Base-by-base conservation (phyloP, 2,329 filamentous ascomycete genomes). In the Aschersonia sp. region DNA sequence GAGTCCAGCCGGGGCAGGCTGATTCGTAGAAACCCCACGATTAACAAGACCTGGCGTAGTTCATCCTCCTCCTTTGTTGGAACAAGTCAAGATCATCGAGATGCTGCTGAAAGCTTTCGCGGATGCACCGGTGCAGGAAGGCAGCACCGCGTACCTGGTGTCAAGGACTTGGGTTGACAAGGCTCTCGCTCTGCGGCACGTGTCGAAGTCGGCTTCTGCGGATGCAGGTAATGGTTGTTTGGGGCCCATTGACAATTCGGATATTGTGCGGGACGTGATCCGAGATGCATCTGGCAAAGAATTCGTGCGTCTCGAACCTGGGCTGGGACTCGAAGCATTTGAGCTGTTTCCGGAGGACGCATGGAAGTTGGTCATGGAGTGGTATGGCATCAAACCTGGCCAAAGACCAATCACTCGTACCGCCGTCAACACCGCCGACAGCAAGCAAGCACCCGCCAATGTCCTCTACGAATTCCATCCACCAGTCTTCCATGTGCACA, bases 171-270 rank as follows among this genome's bases (percentile, higher is more conserved):
- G 92, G 92, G 73, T 96, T 35, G 73, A 76, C 49, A 77, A 79
- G 50, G 86, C 92, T 3, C 70, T 83, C 50, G 75, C 84, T 30
- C 72, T 85, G 48, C 77, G 77, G 45, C 72, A 75, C 6, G 75
- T 78, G n/a, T 63, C 70, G 12, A 73, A 76, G 49, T 65, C 73
- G 46, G 72, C 71, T 28, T 71, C 74, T 52, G 73, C 77, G 51
- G 84, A 85, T 52, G 67, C 72, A n/a, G 60, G 71, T 9, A 74
- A 82, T 50, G 74, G 78, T 4, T 56, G 67, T 5, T 75, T 92
- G 48, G 89, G 89, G 1, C 85, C 86, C 0, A 77, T 97, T 32
- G 88, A 96, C 69, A 96, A 96, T 60, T 80, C 84, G 0, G 84
- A 89, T 59, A 81, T 96, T 51, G 79, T 89, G 46, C 70, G 81